phyloP scores from a whole-genome alignment of 306 rosid species.

The Herpetospermum pedunculosum region DNA sequence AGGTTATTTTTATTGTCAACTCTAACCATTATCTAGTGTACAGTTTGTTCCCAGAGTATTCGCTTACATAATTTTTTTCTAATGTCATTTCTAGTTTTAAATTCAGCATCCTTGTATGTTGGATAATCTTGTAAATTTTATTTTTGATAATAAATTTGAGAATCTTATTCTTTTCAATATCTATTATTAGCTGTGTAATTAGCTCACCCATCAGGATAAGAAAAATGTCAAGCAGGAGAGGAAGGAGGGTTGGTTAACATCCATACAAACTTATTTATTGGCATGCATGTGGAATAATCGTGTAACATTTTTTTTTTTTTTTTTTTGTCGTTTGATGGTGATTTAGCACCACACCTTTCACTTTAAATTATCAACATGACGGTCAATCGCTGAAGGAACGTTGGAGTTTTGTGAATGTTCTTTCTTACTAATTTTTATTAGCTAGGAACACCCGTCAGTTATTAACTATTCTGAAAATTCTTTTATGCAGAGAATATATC shows the following conservation, averaged over 20 bases:
- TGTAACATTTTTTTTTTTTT: not conserved
- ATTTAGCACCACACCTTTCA: not conserved
- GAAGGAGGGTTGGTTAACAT: not conserved
- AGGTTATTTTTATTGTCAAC: constrained; percentile 28
- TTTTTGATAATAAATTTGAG: not conserved
- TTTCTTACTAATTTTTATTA: not conserved
- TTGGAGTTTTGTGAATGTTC: not conserved
- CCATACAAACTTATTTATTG: not conserved
- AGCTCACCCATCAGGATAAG: not conserved
- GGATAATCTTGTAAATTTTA: not conserved
- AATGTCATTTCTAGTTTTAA: not conserved
- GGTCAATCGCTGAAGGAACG: not conserved
- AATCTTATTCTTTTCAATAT: not conserved
- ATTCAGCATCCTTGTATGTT: not conserved
- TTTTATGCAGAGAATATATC: constrained; percentile 56
- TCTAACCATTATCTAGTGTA: not conserved
- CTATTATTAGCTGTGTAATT: not conserved
- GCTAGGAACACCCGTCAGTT: not conserved
- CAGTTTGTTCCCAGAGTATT: not conserved
- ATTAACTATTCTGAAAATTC: constrained; percentile 18
- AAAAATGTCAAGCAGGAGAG: not conserved
- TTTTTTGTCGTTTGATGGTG: not conserved
- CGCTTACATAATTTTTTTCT: not conserved
- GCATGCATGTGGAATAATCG: not conserved
- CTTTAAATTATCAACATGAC: not conserved